These are phyloP conservation scores for Aegilops bicornis DNA, from an alignment of 176 grass and related monocot genomes.

Conservation along the genomic window DNA sequence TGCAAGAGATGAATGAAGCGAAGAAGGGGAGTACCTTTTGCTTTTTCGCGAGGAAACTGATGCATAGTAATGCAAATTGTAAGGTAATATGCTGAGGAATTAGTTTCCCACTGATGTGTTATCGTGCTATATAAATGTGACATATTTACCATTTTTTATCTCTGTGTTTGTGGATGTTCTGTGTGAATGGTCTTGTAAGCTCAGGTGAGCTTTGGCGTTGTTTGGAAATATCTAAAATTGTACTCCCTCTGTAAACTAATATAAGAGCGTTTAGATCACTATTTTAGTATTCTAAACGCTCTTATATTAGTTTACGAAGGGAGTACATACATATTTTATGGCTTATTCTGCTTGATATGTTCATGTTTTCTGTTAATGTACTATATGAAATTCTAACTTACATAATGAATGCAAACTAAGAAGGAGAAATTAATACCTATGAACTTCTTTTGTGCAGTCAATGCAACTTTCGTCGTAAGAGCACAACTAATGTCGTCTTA, in stretches of 20 bases:
- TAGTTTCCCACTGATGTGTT: conserved; percentile 23
- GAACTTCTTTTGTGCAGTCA: background rate
- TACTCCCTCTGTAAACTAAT: too few relatives aligned
- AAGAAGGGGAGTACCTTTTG: conserved; percentile 45
- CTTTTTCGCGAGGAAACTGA: conserved; percentile 35
- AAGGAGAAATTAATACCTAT: background rate
- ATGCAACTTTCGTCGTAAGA: background rate
- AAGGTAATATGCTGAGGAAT: conserved; percentile 52
- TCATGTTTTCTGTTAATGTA: background rate
- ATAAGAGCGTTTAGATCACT: too few relatives aligned
- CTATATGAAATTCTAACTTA: background rate
- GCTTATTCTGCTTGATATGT: background rate
- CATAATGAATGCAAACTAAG: background rate
- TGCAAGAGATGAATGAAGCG: conserved; percentile 84
- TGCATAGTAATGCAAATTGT: conserved; percentile 21
- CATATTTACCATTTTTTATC: conserved; percentile 14
- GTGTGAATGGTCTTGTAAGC: background rate
- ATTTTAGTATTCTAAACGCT: too few relatives aligned
- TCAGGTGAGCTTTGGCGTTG: background rate
- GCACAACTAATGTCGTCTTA: background rate
- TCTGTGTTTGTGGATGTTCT: background rate
- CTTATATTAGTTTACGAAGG: too few relatives aligned
- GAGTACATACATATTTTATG: background rate
- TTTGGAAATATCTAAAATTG: conserved; percentile 9
- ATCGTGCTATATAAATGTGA: conserved; percentile 2